phyloP scores from a whole-genome alignment of 2,329 filamentous ascomycete species.

The Ophiostoma triangulosporum region DNA sequence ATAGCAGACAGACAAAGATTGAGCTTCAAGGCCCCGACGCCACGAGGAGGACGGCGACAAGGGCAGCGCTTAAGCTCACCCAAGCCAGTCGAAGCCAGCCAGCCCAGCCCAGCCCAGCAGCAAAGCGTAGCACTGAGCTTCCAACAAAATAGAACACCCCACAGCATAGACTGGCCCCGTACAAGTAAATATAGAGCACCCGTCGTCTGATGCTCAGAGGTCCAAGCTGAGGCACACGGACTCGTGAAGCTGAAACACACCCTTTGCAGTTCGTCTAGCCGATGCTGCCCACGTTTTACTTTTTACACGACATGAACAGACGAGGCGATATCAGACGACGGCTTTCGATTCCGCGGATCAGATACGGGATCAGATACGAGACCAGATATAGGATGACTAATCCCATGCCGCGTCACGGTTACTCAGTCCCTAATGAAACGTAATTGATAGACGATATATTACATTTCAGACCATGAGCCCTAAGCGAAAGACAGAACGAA shows the following conservation, averaged over 20 bases:
- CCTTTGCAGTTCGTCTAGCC: neutral
- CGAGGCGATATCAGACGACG: neutral
- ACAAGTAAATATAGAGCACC: too few relatives aligned
- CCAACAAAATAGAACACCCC: neutral
- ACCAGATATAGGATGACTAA: neutral
- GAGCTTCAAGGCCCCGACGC: neutral
- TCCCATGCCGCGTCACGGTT: too few relatives aligned
- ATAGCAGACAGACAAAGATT: neutral
- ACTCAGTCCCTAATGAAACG: too few relatives aligned
- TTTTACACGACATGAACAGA: neutral
- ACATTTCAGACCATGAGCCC: too few relatives aligned
- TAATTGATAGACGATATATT: too few relatives aligned
- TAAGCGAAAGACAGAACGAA: neutral
- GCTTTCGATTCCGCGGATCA: too few relatives aligned
- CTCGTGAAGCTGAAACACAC: conserved; percentile 15
- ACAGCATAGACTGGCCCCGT: neutral
- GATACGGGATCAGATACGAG: too few relatives aligned
- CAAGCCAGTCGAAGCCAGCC: too few relatives aligned
- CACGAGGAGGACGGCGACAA: neutral
- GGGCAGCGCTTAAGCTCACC: neutral
- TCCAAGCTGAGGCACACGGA: conserved; percentile 13
- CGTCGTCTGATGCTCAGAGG: neutral
- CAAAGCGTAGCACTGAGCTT: neutral
- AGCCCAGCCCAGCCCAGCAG: neutral
- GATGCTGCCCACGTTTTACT: neutral